These are phyloP conservation scores for Pseudophaeomoniella oleicola DNA, from an alignment of 2,329 filamentous ascomycete genomes.

Conservation along the genomic window DNA sequence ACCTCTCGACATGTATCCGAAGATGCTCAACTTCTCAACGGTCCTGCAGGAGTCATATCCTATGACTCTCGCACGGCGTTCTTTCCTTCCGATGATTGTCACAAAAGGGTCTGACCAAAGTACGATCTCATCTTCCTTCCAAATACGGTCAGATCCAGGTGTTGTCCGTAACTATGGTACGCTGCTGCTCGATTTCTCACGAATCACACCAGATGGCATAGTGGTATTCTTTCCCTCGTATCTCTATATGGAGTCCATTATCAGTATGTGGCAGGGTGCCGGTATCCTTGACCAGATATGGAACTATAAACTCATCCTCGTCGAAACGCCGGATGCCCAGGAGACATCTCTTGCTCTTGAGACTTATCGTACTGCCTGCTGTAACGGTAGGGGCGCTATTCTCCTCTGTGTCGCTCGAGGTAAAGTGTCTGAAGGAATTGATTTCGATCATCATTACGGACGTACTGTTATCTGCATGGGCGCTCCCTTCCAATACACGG, in stretches of 20 bases:
- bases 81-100: constrained; percentile 97
- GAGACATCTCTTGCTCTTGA: constrained; percentile 92
- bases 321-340: constrained; percentile 94
- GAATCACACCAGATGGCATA: constrained; percentile 88
- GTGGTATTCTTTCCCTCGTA: constrained; percentile 99
- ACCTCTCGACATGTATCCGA: constrained; percentile 95
- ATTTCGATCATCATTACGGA: constrained; percentile 98
- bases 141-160: constrained; percentile 86
- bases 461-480: constrained; percentile 92
- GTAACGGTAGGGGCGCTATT: constrained; percentile 87
- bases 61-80: constrained; percentile 86
- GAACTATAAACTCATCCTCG: constrained; percentile 97
- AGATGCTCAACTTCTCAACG: constrained; percentile 87
- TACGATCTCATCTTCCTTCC: constrained; percentile 82
- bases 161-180: constrained; percentile 97
- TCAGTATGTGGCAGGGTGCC: constrained; percentile 99
- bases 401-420: constrained; percentile 89
- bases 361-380: constrained; percentile 93
- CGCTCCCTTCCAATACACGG: constrained; percentile 96
- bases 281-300: constrained; percentile 93
- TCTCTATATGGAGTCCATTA: constrained; percentile 97
- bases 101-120: constrained; percentile 90
- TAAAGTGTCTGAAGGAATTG: constrained; percentile 94
- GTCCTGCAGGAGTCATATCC: constrained; percentile 94
- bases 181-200: constrained; percentile 84